These are phyloP conservation scores for Plasmodium falciparum DNA, from an alignment of 169 alveolate species.

Conservation along the genomic window DNA sequence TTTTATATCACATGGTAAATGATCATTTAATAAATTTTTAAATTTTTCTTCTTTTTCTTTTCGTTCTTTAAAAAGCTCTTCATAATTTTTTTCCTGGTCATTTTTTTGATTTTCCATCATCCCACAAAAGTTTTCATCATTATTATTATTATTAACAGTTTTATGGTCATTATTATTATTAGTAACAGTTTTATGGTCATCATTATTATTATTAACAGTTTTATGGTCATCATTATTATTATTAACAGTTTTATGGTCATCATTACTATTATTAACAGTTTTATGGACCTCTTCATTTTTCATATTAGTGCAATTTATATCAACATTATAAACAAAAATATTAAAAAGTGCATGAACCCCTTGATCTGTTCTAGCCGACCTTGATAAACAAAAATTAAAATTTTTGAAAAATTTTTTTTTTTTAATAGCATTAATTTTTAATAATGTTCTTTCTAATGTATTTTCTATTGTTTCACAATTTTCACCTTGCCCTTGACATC, in stretches of 20 bases:
- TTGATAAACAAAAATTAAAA: conserved; percentile 76
- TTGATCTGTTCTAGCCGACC: conserved; percentile 91
- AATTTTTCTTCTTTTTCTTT: conserved; percentile 76
- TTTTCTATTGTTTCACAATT: conserved; percentile 84
- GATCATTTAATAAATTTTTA: conserved; percentile 66
- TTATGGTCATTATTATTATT: background rate
- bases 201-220: background rate
- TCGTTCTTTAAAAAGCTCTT: conserved; percentile 29
- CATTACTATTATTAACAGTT: no score
- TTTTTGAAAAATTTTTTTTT: conserved; percentile 66
- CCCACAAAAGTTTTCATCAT: background rate
- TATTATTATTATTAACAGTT: background rate
- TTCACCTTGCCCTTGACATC: conserved; percentile 88
- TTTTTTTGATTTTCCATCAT: background rate
- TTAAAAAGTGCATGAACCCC: conserved; percentile 91
- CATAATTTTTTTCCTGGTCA: background rate
- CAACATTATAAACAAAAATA: conserved; percentile 81
- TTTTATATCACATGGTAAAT: conserved; percentile 81
- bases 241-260: background rate
- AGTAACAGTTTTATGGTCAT: background rate
- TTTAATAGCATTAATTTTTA: conserved; percentile 82
- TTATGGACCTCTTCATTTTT: background rate
- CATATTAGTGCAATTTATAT: conserved; percentile 15
- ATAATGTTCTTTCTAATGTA: conserved; percentile 80
- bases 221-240: background rate